Base-by-base conservation (phyloP, 805 yeast genomes). In the Yarrowia sp. region DNA sequence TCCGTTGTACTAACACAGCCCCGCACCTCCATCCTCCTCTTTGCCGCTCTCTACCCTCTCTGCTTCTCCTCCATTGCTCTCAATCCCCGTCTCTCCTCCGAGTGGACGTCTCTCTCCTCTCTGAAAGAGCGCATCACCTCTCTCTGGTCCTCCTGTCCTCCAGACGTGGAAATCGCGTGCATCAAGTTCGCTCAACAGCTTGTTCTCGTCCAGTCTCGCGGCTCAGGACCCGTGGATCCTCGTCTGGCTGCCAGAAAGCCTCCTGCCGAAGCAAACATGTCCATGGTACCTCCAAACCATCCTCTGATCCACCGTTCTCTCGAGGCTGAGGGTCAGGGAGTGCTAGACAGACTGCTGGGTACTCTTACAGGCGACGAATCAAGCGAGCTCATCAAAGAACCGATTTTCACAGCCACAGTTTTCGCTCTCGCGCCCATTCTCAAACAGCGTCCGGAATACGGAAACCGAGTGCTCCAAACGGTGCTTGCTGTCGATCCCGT, bases 61-160 rank as follows among this genome's bases (percentile, higher is more conserved):
- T 65, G 79, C 38, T 77, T 82, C 64, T 78, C 75, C 63, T 69
- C 80, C 27, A 77, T 80, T 55, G 64, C 67, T 35, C 64, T 61
- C 36, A 49, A 80, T 77, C 22, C 77, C 71, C 68, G 77, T 76
- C 42, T 66, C 27, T 71, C 78, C 1, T 75, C 76, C 62, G 66
- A 76, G 14, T 90, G 96, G 96, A 71, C 74, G 24, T 77, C 78
- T 47, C 68, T 88, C 64, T 71, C 76, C 14, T 78, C 77, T 6
- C 73, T 92, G 68, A 89, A 88, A 72, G 76, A 76, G 29, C 76
- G 75, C 32, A 76, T 90, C n/a, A 71, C 88, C n/a, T 73, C 77
- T 9, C 79, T 83, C 63, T 89, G 90, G 84, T n/a, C n/a, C n/a
- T n/a, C n/a, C n/a, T 73, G 21, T 88, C 87, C n/a, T n/a, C n/a